phyloP scores from a whole-genome alignment of 805 yeast species.

The Cyberlindnera sargentensis region DNA sequence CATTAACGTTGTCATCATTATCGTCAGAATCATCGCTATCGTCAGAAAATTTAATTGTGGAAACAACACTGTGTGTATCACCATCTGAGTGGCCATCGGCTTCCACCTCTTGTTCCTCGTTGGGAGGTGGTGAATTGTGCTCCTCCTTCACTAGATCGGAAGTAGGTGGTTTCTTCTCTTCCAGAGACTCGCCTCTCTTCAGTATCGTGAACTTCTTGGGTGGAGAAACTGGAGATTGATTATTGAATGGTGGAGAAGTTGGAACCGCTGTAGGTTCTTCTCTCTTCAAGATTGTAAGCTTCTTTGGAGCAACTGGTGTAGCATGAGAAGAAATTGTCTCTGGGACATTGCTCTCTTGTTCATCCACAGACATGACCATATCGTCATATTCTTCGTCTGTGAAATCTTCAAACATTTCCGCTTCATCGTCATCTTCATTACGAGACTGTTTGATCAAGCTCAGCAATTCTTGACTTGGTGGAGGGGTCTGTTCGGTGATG shows the following conservation, averaged over 20 bases:
- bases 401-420: slow-evolving; percentile 20
- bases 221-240: not conserved
- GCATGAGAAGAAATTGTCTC: too few relatives aligned
- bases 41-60: slow-evolving; percentile 18
- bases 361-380: not conserved
- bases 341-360: not conserved
- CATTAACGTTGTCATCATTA: slow-evolving; percentile 1
- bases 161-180: slow-evolving; percentile 7
- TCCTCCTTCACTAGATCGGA: too few relatives aligned
- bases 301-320: not conserved
- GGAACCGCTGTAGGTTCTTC: too few relatives aligned
- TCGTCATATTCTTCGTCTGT: slow-evolving; percentile 15
- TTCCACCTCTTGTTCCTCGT: not conserved
- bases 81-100: slow-evolving; percentile 2
- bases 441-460: slow-evolving; percentile 16
- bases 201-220: slow-evolving; percentile 27
- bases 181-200: slow-evolving; percentile 31
- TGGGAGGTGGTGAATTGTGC: not conserved
- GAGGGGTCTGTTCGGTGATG: not conserved
- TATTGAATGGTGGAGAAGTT: too few relatives aligned
- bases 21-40: slow-evolving; percentile 6
- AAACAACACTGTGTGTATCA: slow-evolving; percentile 8
- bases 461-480: slow-evolving; percentile 20
- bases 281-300: not conserved
- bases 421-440: slow-evolving; percentile 8